These are phyloP conservation scores for Nothopassalora personata DNA, from an alignment of 2,329 filamentous ascomycete species.

Conservation along the genomic window DNA sequence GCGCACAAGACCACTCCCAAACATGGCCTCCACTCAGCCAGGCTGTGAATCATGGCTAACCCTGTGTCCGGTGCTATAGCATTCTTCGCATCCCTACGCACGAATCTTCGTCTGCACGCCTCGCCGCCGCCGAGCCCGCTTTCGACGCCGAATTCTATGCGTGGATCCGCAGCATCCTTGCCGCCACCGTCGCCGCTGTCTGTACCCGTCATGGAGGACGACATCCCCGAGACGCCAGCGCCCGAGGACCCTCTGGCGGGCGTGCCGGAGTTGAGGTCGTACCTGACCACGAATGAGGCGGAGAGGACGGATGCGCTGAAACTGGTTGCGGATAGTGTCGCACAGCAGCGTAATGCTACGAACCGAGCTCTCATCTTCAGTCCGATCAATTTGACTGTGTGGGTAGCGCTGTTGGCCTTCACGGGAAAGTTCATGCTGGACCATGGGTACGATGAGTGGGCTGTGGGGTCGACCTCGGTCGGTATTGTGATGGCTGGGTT, in stretches of 20 bases:
- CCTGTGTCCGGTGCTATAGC: constrained; percentile 46
- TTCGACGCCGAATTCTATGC: constrained; percentile 57
- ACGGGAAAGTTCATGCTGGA: constrained; percentile 39
- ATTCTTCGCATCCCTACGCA: constrained; percentile 76
- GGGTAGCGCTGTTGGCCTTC: constrained; percentile 37
- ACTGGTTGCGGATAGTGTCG: constrained; percentile 74
- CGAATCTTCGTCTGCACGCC: constrained; percentile 65
- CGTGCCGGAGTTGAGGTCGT: constrained; percentile 61
- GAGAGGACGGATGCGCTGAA: constrained; percentile 65
- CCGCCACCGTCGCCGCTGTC: constrained; percentile 45
- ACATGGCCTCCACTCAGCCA: neutral
- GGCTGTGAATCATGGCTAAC: neutral
- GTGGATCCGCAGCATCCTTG: constrained; percentile 44
- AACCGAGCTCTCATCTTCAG: constrained; percentile 60
- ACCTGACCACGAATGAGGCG: constrained; percentile 43
- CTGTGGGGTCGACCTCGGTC: constrained; percentile 54
- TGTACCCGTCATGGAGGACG: constrained; percentile 26
- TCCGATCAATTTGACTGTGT: constrained; percentile 41
- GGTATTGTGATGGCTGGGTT: constrained; percentile 61
- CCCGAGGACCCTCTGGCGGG: constrained; percentile 43
- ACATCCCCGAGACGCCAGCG: constrained; percentile 13
- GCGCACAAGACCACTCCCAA: neutral
- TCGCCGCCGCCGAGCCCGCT: constrained; percentile 57
- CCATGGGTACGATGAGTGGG: constrained; percentile 46
- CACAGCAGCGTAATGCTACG: constrained; percentile 70